These are phyloP conservation scores for Clitoria ternatea DNA, from an alignment of 306 rosid genomes.

Conservation along the genomic window DNA sequence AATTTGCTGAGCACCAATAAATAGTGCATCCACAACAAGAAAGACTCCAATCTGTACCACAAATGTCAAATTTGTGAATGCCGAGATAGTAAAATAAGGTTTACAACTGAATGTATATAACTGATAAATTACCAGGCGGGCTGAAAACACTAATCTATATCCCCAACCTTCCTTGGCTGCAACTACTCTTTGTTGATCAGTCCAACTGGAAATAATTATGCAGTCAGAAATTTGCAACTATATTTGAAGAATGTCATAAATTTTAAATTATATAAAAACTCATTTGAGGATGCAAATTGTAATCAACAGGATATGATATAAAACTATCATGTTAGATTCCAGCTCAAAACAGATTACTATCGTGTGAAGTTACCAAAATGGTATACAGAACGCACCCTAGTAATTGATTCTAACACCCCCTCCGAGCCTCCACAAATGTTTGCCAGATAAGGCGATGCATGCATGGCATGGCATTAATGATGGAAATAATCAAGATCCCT, in stretches of 20 bases:
- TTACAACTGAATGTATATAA: neutral
- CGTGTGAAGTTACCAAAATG: too few relatives aligned
- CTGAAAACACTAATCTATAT: conserved; percentile 79
- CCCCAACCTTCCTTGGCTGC: conserved; percentile 91
- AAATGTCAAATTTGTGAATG: conserved; percentile 16
- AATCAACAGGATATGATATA: neutral
- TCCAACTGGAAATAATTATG: conserved; percentile 54
- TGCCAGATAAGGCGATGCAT: too few relatives aligned
- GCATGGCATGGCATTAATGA: too few relatives aligned
- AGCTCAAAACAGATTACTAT: too few relatives aligned
- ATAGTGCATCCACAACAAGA: conserved; percentile 64
- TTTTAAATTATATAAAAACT: neutral
- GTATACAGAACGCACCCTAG: too few relatives aligned
- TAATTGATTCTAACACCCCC: too few relatives aligned
- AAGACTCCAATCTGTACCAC: conserved; percentile 63
- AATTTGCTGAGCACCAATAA: conserved; percentile 69
- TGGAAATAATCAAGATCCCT: too few relatives aligned
- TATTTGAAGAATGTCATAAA: neutral
- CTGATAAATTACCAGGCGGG: conserved; percentile 65
- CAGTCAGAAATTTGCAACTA: conserved; percentile 19
- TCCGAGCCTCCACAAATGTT: too few relatives aligned
- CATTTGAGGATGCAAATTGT: neutral
- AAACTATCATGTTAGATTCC: neutral
- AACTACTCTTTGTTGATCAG: conserved; percentile 87
- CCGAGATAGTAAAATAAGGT: neutral